phyloP scores from a whole-genome alignment of 306 rosid genomes.

The Alnus rubra region DNA sequence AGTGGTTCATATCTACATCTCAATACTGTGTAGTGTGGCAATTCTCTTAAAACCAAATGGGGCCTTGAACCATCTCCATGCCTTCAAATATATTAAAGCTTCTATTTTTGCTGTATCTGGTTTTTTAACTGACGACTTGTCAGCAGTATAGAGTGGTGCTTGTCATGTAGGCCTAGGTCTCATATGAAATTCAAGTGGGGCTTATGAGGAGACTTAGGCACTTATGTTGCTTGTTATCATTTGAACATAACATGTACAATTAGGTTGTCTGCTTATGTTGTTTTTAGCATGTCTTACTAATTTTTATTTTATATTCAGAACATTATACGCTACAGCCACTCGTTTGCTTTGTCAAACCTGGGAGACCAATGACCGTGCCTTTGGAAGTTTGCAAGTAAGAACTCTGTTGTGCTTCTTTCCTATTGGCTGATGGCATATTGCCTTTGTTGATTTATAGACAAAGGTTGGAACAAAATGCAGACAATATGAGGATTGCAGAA shows the following conservation, averaged over 20 bases:
- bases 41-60: neutral
- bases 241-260: neutral
- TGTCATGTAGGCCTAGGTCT: neutral
- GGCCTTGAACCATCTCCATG: conserved; percentile 2
- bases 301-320: conserved; percentile 46
- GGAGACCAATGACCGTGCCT: conserved; percentile 92
- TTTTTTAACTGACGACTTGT: neutral
- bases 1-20: neutral
- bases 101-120: neutral
- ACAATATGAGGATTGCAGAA: neutral
- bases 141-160: neutral
- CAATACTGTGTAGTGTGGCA: neutral
- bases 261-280: neutral
- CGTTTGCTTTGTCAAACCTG: conserved; percentile 94
- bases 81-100: neutral
- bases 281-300: conserved; percentile 5
- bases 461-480: neutral
- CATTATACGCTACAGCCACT: conserved; percentile 73
- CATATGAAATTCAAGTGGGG: neutral
- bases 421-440: conserved; percentile 2
- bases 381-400: conserved; percentile 87
- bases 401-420: conserved; percentile 24
- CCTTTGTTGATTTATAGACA: conserved; percentile 1
- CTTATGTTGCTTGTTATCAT: neutral
- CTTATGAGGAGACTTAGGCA: neutral